Evolutionary conservation across 1,284 basidiomycete genomes (phyloP).

Genomic region (Fomitopsis schrenkii): DNA sequence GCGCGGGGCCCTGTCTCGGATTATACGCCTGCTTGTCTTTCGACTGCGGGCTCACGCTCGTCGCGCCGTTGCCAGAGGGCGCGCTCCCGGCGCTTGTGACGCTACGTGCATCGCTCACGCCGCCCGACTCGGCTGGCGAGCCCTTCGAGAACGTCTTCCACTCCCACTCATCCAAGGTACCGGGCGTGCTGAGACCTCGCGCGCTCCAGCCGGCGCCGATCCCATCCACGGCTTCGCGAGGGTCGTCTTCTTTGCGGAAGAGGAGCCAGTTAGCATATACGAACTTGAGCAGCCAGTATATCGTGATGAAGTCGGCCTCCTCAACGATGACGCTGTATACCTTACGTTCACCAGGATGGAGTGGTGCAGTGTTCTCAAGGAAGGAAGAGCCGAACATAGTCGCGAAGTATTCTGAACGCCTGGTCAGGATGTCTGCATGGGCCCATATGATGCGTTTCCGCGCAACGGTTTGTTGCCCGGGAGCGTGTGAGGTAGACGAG

Average conservation of each 20-base stretch:
- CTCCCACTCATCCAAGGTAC: conserved; percentile 55
- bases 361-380: conserved; percentile 44
- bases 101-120: conserved; percentile 41
- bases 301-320: conserved; percentile 78
- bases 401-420: conserved; percentile 76
- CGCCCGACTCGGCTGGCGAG: conserved; percentile 28
- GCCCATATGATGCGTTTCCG: conserved; percentile 76
- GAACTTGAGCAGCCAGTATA: conserved; percentile 82
- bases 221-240: conserved; percentile 56
- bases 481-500: conserved; percentile 38
- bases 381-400: conserved; percentile 77
- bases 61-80: conserved; percentile 19
- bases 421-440: conserved; percentile 72
- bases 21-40: conserved; percentile 16
- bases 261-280: conserved; percentile 76
- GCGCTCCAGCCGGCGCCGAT: conserved; percentile 61
- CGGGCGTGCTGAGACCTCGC: conserved; percentile 46
- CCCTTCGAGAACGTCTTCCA: conserved; percentile 59
- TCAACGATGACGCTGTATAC: conserved; percentile 69
- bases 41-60: conserved; percentile 11
- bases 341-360: conserved; percentile 47
- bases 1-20: neutral
- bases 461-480: conserved; percentile 42
- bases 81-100: conserved; percentile 49
- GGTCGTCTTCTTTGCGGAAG: conserved; percentile 63